A percentile compares a stretch with the other conserved stretches of the same genome.
Conservation (phyloP, 768 basidiomycete genomes). For the Strobilomyces confusus region DNA sequence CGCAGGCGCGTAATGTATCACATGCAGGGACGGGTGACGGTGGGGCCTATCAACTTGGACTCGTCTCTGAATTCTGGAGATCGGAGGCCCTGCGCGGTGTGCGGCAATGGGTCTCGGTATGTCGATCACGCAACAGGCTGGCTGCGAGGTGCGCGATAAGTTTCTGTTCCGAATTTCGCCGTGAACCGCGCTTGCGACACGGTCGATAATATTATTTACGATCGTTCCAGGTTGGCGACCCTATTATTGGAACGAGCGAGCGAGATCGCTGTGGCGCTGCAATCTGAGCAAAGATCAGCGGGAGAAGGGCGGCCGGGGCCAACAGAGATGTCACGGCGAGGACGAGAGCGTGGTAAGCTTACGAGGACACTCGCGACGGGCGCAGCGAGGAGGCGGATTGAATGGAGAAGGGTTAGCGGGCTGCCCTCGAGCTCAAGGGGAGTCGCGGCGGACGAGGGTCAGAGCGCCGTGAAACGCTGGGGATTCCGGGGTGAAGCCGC, state of each 20-base stretch:
- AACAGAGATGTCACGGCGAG: slow-evolving; percentile 1
- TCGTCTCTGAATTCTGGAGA: background rate
- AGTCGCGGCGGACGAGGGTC: slow-evolving; percentile 17
- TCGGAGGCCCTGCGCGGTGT: background rate
- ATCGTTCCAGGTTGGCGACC: background rate
- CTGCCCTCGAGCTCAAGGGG: background rate
- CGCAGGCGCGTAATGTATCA: background rate
- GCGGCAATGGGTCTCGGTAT: background rate
- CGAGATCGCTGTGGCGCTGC: slow-evolving; percentile 15
- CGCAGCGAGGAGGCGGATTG: slow-evolving; percentile 4
- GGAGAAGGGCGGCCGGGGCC: slow-evolving; percentile 5
- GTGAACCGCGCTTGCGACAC: slow-evolving; percentile 4
- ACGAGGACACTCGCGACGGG: slow-evolving; percentile 9
- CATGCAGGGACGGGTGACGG: slow-evolving; percentile 4
- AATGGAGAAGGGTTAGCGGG: slow-evolving; percentile 7
- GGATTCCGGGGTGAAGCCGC: slow-evolving; percentile 3
- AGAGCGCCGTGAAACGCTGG: slow-evolving; percentile 22
- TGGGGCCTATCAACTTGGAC: background rate
- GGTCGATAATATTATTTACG: background rate
- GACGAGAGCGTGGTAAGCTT: slow-evolving; percentile 8
- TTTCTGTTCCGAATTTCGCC: slow-evolving; percentile 15
- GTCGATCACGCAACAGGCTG: background rate
- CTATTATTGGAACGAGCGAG: slow-evolving; percentile 11
- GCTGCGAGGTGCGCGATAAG: background rate
- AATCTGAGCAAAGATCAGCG: slow-evolving; percentile 13